These are phyloP conservation scores for Backusella luteola DNA, from an alignment of 192 early-diverging fungal species.

Conservation along the genomic window DNA sequence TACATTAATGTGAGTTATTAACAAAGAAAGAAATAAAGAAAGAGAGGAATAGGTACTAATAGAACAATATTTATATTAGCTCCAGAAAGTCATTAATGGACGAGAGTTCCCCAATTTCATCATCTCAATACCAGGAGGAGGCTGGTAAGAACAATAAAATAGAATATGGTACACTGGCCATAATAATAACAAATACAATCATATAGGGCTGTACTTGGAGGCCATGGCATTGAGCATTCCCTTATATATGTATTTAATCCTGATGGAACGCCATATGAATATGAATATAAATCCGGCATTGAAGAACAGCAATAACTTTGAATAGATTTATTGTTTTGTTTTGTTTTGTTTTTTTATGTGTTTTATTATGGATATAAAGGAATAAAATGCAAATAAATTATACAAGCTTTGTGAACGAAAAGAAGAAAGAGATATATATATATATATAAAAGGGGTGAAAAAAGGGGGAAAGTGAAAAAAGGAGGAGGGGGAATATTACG, in stretches of 20 bases:
- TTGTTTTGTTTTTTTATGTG: neutral
- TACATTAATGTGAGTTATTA: neutral
- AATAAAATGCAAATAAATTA: conserved; percentile 9
- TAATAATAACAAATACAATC: neutral
- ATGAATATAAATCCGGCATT: neutral
- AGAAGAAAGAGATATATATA: neutral
- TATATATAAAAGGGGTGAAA: neutral
- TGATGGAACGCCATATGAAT: neutral
- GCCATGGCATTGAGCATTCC: neutral
- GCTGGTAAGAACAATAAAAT: neutral
- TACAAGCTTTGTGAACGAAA: neutral
- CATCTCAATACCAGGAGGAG: neutral
- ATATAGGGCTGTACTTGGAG: neutral
- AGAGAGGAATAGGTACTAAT: too few relatives aligned
- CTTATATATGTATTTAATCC: neutral
- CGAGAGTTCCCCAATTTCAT: neutral
- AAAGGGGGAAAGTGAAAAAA: neutral
- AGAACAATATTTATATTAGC: neutral
- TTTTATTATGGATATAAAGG: neutral
- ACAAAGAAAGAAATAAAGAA: neutral
- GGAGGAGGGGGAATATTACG: neutral
- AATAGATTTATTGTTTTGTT: neutral
- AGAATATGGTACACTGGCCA: neutral
- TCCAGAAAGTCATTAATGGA: neutral
- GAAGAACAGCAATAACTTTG: neutral